Evolutionary conservation across 2,329 filamentous ascomycete genomes (phyloP), one percentile per base, ranked within the genome.

Genomic region (Reticulascus tulasneorum): DNA sequence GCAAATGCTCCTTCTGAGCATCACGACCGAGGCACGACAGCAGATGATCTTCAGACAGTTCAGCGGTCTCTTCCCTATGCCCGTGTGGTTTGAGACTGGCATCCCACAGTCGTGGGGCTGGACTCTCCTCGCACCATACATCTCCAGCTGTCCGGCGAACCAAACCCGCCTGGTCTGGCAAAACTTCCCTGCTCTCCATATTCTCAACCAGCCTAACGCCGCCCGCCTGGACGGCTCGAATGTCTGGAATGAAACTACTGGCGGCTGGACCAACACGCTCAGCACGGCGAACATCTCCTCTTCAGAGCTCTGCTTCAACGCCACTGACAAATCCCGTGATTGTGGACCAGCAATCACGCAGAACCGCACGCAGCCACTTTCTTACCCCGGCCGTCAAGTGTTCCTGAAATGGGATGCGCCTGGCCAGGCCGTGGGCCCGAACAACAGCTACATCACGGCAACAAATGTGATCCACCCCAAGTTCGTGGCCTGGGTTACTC

Each of bases 41-140:
- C 84, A 94, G 64, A 71, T 90, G 67, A 81, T 86, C 47, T 93
- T 93, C 71, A 81, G 87, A 15, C 86, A 93, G 55, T 87, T 93
- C 56, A 72, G 79, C 22, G 87, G 86, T 12, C 73, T 87, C 7
- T 85, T 86, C 60, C 83, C 87, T 16, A 86, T 87, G 82, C 84
- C 86, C 0, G 82, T 84, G 9, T 93, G 84, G 84, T 89, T 91
- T 54, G 79, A 86, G 51, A 71, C 79, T 6, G 85, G 85, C 24
- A 80, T 91, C 17, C 86, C 86, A 0, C 87, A 94, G 58, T 86
- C 82, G 0, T 94, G 86, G 86, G 77, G 81, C 0, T 94, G 87
- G 87, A 84, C 86, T 0, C 71, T 87, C 16, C 69, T 93, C 5
- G 86, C 87, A 1, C 87, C 86, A 0, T 89, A 89, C 60, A 90